phyloP scores from a whole-genome alignment of 257 asterid species.

The Schizonepeta tenuifolia region DNA sequence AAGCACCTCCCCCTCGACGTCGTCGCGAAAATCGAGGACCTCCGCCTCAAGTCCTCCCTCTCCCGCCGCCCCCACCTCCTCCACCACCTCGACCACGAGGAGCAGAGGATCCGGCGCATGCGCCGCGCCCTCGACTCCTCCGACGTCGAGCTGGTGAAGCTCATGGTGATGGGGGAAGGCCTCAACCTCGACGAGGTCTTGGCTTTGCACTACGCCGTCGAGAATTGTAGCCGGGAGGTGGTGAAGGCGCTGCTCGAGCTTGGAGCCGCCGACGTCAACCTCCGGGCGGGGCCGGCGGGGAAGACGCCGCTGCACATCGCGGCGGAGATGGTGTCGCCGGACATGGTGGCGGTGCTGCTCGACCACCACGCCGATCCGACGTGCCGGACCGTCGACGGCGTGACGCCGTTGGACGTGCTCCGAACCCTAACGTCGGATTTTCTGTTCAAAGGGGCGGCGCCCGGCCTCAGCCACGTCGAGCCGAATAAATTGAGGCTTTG shows the following conservation, averaged over 20 bases:
- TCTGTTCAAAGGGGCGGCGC: slow-evolving; percentile 78
- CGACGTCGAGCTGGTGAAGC: slow-evolving; percentile 89
- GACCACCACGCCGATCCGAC: slow-evolving; percentile 95
- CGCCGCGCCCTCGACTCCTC: slow-evolving; percentile 88
- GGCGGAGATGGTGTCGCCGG: slow-evolving; percentile 94
- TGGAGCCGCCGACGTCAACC: slow-evolving; percentile 89
- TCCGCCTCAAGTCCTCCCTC: slow-evolving; percentile 71
- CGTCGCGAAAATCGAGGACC: slow-evolving; percentile 77
- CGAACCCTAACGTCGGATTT: slow-evolving; percentile 96
- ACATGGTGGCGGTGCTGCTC: slow-evolving; percentile 86
- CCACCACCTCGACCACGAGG: slow-evolving; percentile 69
- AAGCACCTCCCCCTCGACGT: slow-evolving; percentile 85
- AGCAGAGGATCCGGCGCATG: slow-evolving; percentile 82
- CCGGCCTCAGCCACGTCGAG: slow-evolving; percentile 68
- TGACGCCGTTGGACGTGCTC: slow-evolving; percentile 78
- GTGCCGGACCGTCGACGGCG: slow-evolving; percentile 77
- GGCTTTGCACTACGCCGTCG: slow-evolving; percentile 83
- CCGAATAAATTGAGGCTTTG: slow-evolving; percentile 88
- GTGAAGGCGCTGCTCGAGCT: slow-evolving; percentile 80
- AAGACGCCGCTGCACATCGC: slow-evolving; percentile 85
- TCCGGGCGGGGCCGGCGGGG: slow-evolving; percentile 79
- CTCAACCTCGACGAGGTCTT: slow-evolving; percentile 77
- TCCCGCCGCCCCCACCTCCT: slow-evolving; percentile 59
- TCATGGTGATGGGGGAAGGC: slow-evolving; percentile 98
- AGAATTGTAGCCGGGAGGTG: slow-evolving; percentile 77